Base-by-base conservation (phyloP, 371 early-diverging fungal genomes). In the Saksenaea oblongispora region DNA sequence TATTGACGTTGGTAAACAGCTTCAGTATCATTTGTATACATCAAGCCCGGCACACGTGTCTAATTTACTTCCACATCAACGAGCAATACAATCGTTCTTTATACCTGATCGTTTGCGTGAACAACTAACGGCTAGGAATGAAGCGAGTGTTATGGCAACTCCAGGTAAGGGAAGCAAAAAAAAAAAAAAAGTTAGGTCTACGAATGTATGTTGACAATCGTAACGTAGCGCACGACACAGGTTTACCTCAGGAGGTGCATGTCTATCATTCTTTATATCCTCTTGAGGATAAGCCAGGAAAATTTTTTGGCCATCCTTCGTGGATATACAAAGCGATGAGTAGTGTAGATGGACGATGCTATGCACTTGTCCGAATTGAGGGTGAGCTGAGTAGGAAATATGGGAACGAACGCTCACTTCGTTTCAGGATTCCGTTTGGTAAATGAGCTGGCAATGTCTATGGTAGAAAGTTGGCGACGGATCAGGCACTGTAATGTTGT, bases 401-500 rank as follows among this genome's bases (percentile, higher is more conserved):
- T 11, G 44, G 34, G 34, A 44, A 13, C 18, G 28, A 17, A 26
- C 10, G 64, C 42, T 55, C 11, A 56, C 13, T 59, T 0, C 1
- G 11, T 9, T 28, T 28, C 44, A 86, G 87, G 89, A 3, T 90
- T 89, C 65, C 83, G 91, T 14, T 74, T 95, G n/a, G 76, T 84
- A 1, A 90, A 93, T 61, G 95, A 95, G 58, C 36, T 80, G 39
- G 91, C 93, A 0, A 91, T 98, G 83, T 71, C 85, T 22, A 84
- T 85, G 22, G 84, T 95, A n/a, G 95, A 96, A 61, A 80, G 67
- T 24, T 96, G 97, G 96, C 80, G 89, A 35, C 73, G 85, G 47
- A 85, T 97, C 17, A 78, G 89, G 47, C 95, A 94, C 74, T 88
- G 94, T 18, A 92, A 90, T 61, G 81, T 97, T 61, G 92, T 94